Base-by-base conservation (phyloP, 345 rosid species). In the Viola odorata region DNA sequence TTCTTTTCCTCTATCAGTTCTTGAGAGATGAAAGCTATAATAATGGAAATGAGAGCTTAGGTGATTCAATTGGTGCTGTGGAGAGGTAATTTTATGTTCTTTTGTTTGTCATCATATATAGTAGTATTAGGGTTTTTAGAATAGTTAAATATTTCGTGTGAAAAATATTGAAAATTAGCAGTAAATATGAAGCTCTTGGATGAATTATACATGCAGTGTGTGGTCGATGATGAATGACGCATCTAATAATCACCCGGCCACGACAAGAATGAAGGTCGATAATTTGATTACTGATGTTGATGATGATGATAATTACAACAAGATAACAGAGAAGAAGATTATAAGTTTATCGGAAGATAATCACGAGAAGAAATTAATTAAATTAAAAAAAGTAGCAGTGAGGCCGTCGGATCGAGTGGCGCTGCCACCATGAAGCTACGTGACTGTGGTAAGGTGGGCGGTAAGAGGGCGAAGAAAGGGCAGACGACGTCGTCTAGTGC, bases 21-120 rank as follows among this genome's bases (percentile, higher is more conserved):
- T 73, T 70, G 45, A 73, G 72, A 55, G 89, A 80, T 12, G 90
- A 80, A 62, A 80, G 81, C 77, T 71, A 76, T 54, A 75, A 71
- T 52, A 75, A 71, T 48, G 85, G 73, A 72, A 86, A 85, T 73
- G 84, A 69, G 44, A 88, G 89, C 80, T 78, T 86, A 69, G 84
- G 77, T 50, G 82, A 86, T 73, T 86, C 84, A 50, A 51, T 72
- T 51, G 89, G 86, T 64, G 79, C 77, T 64, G 60, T 75, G 9
- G 77, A 77, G 65, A 86, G 96, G 96, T 89, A 80, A 77, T 76
- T 68, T 41, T 52, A 62, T 69, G 45, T 38, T 13, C 45, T 73
- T 62, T 3, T 57, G 47, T 6, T 55, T 32, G 8, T 41, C 8
- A 3, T 62, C 72, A 50, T 51, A 44, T 58, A 50, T 41, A 55